phyloP scores from a whole-genome alignment of 2,329 filamentous ascomycete genomes.

The Neofusicoccum parvum region DNA sequence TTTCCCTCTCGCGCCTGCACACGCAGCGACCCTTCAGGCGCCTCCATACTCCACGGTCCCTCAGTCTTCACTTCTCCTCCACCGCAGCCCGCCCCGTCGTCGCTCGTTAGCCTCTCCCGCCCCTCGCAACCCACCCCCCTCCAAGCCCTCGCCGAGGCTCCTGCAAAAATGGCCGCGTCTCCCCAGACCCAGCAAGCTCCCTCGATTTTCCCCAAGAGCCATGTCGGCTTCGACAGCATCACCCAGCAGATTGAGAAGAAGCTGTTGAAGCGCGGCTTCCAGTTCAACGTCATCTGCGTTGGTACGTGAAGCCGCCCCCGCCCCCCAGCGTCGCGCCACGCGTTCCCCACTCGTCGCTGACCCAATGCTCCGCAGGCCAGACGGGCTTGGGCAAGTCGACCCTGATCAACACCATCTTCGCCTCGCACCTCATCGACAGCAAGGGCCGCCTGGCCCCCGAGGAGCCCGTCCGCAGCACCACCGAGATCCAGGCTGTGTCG shows the following conservation, averaged over 20 bases:
- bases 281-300: conserved; percentile 99
- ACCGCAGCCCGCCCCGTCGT: conserved; percentile 20
- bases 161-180: conserved; percentile 62
- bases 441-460: conserved; percentile 93
- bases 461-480: conserved; percentile 91
- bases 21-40: conserved; percentile 21
- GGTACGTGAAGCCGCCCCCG: conserved; percentile 63
- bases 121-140: conserved; percentile 18
- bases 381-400: conserved; percentile 98
- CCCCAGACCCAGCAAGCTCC: conserved; percentile 49
- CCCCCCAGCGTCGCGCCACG: neutral
- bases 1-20: conserved; percentile 21
- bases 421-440: conserved; percentile 97
- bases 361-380: conserved; percentile 66
- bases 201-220: conserved; percentile 84
- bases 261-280: conserved; percentile 98
- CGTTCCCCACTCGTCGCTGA: conserved; percentile 7
- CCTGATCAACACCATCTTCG: conserved; percentile 99
- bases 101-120: conserved; percentile 14
- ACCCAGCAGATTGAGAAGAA: conserved; percentile 99
- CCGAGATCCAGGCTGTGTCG: conserved; percentile 96
- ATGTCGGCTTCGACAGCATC: conserved; percentile 99
- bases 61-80: conserved; percentile 25
- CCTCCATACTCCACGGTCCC: conserved; percentile 23
- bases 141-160: conserved; percentile 23